These are phyloP conservation scores for Teunomyces lycoperdinae DNA, from an alignment of 805 yeast genomes.

Conservation along the genomic window DNA sequence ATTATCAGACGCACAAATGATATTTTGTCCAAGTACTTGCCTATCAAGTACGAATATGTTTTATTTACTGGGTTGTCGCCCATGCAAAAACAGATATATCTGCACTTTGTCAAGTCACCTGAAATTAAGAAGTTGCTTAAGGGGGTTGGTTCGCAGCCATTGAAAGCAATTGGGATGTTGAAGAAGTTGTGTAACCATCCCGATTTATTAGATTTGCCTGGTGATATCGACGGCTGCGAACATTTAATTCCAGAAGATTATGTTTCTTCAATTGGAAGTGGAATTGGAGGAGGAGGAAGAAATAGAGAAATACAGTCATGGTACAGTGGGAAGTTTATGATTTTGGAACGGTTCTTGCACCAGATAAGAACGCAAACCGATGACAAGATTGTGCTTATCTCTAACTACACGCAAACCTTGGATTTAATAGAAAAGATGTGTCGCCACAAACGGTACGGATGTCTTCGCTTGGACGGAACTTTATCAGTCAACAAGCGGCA, in stretches of 20 bases:
- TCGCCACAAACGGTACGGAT: slow-evolving; percentile 68
- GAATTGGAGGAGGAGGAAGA: slow-evolving; percentile 12
- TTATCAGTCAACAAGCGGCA: slow-evolving; percentile 91
- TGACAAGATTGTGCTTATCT: slow-evolving; percentile 91
- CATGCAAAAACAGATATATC: slow-evolving; percentile 69
- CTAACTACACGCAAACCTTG: slow-evolving; percentile 91
- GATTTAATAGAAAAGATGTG: slow-evolving; percentile 90
- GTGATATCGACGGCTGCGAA: slow-evolving; percentile 72
- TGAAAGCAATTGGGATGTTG: slow-evolving; percentile 83
- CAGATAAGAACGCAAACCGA: slow-evolving; percentile 77
- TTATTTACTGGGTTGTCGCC: slow-evolving; percentile 85
- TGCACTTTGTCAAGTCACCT: slow-evolving; percentile 74
- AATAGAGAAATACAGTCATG: slow-evolving; percentile 71
- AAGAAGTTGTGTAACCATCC: slow-evolving; percentile 96
- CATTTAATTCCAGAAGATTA: slow-evolving; percentile 74
- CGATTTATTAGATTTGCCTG: slow-evolving; percentile 70
- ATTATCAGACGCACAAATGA: slow-evolving; percentile 96
- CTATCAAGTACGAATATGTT: slow-evolving; percentile 95
- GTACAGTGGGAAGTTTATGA: slow-evolving; percentile 82
- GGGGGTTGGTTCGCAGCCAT: slow-evolving; percentile 75
- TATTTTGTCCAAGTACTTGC: slow-evolving; percentile 87
- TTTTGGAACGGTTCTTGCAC: slow-evolving; percentile 78
- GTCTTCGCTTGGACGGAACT: slow-evolving; percentile 85
- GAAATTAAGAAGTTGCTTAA: slow-evolving; percentile 65
- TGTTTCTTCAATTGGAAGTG: slow-evolving; percentile 34